Evolutionary conservation across 148 eudicot genomes (phyloP).

Genomic region (Mesembryanthemum crystallinum): DNA sequence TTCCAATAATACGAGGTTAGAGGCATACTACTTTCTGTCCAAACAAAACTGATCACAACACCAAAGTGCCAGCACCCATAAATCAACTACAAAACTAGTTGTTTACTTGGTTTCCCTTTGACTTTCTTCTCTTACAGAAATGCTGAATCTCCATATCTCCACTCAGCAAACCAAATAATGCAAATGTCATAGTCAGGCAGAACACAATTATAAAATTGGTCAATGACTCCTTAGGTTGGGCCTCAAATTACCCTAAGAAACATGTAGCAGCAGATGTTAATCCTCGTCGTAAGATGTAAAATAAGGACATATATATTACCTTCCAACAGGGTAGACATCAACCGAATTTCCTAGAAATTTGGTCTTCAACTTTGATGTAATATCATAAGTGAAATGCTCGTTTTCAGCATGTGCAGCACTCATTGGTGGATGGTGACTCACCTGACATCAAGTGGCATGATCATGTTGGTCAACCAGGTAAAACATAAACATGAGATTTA

Average conservation of each 20-base stretch:
- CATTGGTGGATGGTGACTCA: slow-evolving; percentile 83
- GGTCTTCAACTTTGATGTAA: slow-evolving; percentile 71
- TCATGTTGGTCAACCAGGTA: neutral
- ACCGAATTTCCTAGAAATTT: slow-evolving; percentile 73
- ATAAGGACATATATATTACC: slow-evolving; percentile 31
- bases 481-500: neutral
- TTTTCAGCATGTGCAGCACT: slow-evolving; percentile 85
- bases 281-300: neutral
- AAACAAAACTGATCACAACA: too few relatives aligned
- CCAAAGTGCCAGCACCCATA: too few relatives aligned
- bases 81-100: too few relatives aligned
- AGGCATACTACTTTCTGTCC: too few relatives aligned
- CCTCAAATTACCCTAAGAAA: neutral
- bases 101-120: too few relatives aligned
- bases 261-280: neutral
- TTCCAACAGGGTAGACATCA: slow-evolving; percentile 77
- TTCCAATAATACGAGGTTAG: too few relatives aligned
- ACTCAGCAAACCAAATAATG: neutral
- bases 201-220: neutral
- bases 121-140: neutral
- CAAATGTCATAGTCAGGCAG: neutral
- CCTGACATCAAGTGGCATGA: slow-evolving; percentile 31
- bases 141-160: neutral
- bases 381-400: slow-evolving; percentile 64
- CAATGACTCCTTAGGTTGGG: neutral